Conservation (phyloP, 352 stramenopile species). For the Phytopythium cucurbitacearum region DNA sequence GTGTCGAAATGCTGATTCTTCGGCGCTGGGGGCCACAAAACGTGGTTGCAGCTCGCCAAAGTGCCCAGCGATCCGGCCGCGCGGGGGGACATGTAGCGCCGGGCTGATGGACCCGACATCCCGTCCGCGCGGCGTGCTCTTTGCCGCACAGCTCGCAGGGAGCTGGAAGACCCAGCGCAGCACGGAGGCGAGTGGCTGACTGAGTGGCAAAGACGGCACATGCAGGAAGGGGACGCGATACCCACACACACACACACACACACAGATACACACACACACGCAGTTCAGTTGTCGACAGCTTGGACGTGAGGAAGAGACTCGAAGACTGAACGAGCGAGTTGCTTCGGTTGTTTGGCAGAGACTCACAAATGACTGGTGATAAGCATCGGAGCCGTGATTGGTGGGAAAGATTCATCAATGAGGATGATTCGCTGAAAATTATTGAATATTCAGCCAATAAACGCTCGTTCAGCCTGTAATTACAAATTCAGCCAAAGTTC, state of each 20-base stretch:
- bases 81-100: conserved; percentile 60
- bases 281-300: background rate
- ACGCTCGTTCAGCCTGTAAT: no score
- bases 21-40: conserved; percentile 51
- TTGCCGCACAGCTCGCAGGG: conserved; percentile 27
- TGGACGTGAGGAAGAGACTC: no score
- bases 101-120: conserved; percentile 80
- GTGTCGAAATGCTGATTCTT: conserved; percentile 85
- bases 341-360: no score
- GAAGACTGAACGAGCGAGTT: no score
- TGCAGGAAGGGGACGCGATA: background rate
- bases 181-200: conserved; percentile 38
- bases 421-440: no score
- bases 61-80: conserved; percentile 71
- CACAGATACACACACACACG: background rate
- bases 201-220: conserved; percentile 62
- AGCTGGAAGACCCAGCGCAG: conserved; percentile 66
- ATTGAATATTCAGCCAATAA: no score
- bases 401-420: no score
- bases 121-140: conserved; percentile 57
- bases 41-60: conserved; percentile 46
- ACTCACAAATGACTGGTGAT: no score
- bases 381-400: no score
- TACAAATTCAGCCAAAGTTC: no score
- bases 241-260: conserved; percentile 7